A percentile compares a stretch with the other conserved stretches of the same genome.
phyloP scores from a whole-genome alignment of 1,139 yeast genomes.

The Taphrina sp. region DNA sequence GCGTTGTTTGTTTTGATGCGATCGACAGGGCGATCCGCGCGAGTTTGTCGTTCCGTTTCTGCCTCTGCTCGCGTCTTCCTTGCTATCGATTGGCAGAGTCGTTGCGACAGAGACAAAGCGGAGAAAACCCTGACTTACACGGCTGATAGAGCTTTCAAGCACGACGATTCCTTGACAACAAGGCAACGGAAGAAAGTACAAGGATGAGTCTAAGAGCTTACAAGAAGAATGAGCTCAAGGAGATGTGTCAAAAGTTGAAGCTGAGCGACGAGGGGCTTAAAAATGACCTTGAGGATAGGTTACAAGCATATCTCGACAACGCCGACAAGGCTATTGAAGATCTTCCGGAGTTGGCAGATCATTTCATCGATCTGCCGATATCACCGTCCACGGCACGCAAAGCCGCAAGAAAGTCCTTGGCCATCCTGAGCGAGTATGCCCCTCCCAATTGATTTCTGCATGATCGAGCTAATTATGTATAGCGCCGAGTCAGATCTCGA shows the following conservation, averaged over 20 bases:
- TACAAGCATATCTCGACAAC: constrained; percentile 21
- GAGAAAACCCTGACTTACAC: too few species aligned
- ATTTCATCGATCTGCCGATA: constrained; percentile 26
- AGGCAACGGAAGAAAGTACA: too few species aligned
- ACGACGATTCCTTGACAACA: too few species aligned
- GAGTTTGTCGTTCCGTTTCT: too few species aligned
- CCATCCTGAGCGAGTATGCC: constrained; percentile 6
- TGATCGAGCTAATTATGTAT: too few species aligned
- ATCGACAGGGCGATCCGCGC: too few species aligned
- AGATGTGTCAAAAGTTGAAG: constrained; percentile 16
- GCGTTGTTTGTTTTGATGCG: too few species aligned
- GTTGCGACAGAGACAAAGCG: too few species aligned
- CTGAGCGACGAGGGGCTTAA: constrained; percentile 20
- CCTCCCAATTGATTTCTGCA: too few species aligned
- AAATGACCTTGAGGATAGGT: constrained; percentile 26
- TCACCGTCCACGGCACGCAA: constrained; percentile 28
- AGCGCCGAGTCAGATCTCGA: constrained; percentile 19
- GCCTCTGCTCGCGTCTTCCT: too few species aligned
- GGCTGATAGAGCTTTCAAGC: too few species aligned
- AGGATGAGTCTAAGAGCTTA: constrained; percentile 16
- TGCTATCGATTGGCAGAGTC: too few species aligned
- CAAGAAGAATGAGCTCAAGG: constrained; percentile 26
- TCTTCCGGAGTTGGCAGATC: constrained; percentile 24
- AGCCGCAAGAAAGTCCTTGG: constrained; percentile 26
- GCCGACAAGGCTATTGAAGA: constrained; percentile 17